Conservation (phyloP, 306 rosid genomes). For the Cucurbita ficifolia region DNA sequence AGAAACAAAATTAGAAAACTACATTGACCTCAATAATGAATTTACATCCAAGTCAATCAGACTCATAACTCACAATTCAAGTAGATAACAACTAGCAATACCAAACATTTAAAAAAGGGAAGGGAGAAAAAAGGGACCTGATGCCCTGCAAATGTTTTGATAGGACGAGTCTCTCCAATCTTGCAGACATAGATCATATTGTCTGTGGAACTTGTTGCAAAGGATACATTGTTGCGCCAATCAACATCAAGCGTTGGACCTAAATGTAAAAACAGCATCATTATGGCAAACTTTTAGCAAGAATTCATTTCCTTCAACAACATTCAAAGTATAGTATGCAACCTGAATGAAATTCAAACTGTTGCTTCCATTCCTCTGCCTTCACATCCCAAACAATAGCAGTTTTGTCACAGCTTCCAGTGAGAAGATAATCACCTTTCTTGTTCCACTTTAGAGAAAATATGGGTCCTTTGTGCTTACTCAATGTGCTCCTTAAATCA, state of each 20-base stretch:
- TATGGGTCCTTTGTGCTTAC: constrained; percentile 84
- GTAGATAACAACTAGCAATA: neutral
- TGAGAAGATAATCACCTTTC: constrained; percentile 87
- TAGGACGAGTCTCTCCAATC: constrained; percentile 67
- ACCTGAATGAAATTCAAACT: constrained; percentile 90
- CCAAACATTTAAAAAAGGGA: neutral
- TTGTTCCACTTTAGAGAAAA: constrained; percentile 91
- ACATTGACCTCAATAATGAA: neutral
- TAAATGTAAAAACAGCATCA: constrained; percentile 14
- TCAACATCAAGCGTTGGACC: constrained; percentile 96
- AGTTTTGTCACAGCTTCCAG: constrained; percentile 91
- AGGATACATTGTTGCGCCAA: constrained; percentile 85
- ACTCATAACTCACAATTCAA: neutral
- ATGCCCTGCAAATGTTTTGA: constrained; percentile 77
- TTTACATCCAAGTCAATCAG: neutral
- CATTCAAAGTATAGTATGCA: constrained; percentile 4
- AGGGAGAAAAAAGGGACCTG: constrained; percentile 33
- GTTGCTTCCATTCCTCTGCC: constrained; percentile 83
- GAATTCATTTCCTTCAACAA: neutral
- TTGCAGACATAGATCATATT: constrained; percentile 80
- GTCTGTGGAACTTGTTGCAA: constrained; percentile 87
- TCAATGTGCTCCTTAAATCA: constrained; percentile 64
- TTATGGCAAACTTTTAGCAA: neutral
- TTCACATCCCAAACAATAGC: constrained; percentile 94
- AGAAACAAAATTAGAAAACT: neutral